Evolutionary conservation across 768 basidiomycete genomes (phyloP), one percentile per base, ranked within the genome.

Genomic region (Lentinula guzmanii): DNA sequence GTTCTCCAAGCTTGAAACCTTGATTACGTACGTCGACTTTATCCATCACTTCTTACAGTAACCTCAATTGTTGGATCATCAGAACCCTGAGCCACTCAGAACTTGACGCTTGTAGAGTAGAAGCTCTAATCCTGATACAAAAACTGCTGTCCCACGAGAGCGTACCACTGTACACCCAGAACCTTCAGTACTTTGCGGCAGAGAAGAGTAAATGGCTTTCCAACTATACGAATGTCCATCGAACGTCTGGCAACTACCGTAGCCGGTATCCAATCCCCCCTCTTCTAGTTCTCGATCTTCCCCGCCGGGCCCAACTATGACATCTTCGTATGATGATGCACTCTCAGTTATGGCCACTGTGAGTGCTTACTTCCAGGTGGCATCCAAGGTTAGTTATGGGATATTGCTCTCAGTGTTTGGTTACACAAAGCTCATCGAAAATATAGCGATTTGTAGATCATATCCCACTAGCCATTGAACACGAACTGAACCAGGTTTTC

Each of bases 391-490:
- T 61, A 18, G 70, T 60, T 50, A 15, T 21, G 18, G 8, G n/a
- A 33, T 33, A 2, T 43, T 33, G 16, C 5, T 50, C 60, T 8
- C 39, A 5, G 37, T 58, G 16, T 11, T 5, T 21, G 7, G 41
- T 16, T 33, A n/a, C 34, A 28, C 21, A 43, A 33, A 45, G 10
- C 10, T 54, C 37, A 18, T 52, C 8, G 15, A 18, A 54, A 28
- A n/a, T n/a, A 16, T 58, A 87, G 86, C 79, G 84, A 9, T 72
- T 84, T 64, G 77, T 84, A 39, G 86, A 87, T 61, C 71, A 78
- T 42, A 55, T 86, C 21, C 84, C 86, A 1, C 67, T 80, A 8
- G 74, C 71, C 46, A 83, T 84, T 39, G 80, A 83, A 61, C 76
- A 74, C 21, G 67, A 72, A 7, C 71, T 85, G 34, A 74, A 82